Conservation (phyloP, 345 rosid species). For the Toxicodendron radicans region DNA sequence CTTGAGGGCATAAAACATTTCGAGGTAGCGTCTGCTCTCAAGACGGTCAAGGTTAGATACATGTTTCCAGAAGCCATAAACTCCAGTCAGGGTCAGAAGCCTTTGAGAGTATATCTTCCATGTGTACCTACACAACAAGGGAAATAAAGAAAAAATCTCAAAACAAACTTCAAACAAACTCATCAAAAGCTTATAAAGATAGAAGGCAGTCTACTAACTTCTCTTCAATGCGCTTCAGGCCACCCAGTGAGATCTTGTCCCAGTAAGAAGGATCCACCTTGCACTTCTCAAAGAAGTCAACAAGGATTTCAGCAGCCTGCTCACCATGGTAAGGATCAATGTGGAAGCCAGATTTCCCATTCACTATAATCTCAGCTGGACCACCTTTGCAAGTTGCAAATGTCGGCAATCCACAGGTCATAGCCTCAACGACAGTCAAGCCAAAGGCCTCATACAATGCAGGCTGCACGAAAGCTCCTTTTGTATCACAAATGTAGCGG, state of each 20-base stretch:
- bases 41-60: conserved; percentile 87
- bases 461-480: conserved; percentile 89
- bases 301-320: conserved; percentile 71
- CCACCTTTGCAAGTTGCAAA: conserved; percentile 91
- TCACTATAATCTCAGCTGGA: conserved; percentile 91
- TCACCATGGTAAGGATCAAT: conserved; percentile 93
- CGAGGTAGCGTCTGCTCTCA: conserved; percentile 85
- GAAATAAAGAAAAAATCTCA: neutral
- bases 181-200: neutral
- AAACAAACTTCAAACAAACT: no score
- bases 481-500: conserved; percentile 74
- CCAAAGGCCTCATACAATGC: conserved; percentile 87
- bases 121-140: conserved; percentile 52
- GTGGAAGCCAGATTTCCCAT: conserved; percentile 82
- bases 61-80: conserved; percentile 94
- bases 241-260: conserved; percentile 72
- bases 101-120: conserved; percentile 90
- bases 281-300: conserved; percentile 69
- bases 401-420: conserved; percentile 87
- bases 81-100: conserved; percentile 82
- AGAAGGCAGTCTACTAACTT: conserved; percentile 40
- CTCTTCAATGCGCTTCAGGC: conserved; percentile 80
- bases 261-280: conserved; percentile 69
- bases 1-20: conserved; percentile 89
- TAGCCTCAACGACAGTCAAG: conserved; percentile 85